phyloP scores from a whole-genome alignment of 371 early-diverging fungal genomes.

The Rhizopus delemar region DNA sequence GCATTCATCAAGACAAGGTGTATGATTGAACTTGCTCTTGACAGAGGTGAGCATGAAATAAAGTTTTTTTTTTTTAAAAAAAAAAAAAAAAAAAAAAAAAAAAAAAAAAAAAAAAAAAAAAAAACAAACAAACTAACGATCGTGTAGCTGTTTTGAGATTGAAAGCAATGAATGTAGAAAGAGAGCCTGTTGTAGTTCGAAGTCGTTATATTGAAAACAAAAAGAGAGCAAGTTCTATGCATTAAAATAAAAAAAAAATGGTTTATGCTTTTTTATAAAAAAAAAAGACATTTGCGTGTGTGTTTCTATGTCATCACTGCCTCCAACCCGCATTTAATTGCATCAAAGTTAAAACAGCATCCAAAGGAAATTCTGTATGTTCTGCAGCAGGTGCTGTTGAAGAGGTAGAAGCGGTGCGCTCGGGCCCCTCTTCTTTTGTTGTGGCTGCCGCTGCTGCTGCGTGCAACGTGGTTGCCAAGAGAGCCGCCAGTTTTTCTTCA shows the following conservation, averaged over 20 bases:
- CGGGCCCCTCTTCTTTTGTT: slow-evolving; percentile 1
- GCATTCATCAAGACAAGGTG: slow-evolving; percentile 73
- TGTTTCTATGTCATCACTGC: slow-evolving; percentile 30
- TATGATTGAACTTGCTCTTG: slow-evolving; percentile 76
- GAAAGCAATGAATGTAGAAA: slow-evolving; percentile 42
- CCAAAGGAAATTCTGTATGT: slow-evolving; percentile 59
- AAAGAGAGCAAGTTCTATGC: slow-evolving; percentile 48
- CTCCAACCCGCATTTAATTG: slow-evolving; percentile 66
- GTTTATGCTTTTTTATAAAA: not conserved
- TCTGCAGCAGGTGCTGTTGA: slow-evolving; percentile 13
- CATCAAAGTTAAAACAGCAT: slow-evolving; percentile 67
- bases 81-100: not conserved
- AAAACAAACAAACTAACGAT: not conserved
- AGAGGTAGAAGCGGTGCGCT: slow-evolving; percentile 6
- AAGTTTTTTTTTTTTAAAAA: not conserved
- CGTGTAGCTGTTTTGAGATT: slow-evolving; percentile 41
- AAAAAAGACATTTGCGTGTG: not conserved
- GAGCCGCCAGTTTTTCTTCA: slow-evolving; percentile 31
- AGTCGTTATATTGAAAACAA: slow-evolving; percentile 30
- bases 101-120: not conserved
- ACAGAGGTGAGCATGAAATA: slow-evolving; percentile 39
- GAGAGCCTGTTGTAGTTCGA: slow-evolving; percentile 37
- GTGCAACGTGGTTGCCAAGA: slow-evolving; percentile 22
- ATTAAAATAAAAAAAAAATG: slow-evolving; percentile 19
- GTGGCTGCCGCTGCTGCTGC: slow-evolving; percentile 26